phyloP scores from a whole-genome alignment of 2,329 filamentous ascomycete species.

The Ophioceras dolichostomum region DNA sequence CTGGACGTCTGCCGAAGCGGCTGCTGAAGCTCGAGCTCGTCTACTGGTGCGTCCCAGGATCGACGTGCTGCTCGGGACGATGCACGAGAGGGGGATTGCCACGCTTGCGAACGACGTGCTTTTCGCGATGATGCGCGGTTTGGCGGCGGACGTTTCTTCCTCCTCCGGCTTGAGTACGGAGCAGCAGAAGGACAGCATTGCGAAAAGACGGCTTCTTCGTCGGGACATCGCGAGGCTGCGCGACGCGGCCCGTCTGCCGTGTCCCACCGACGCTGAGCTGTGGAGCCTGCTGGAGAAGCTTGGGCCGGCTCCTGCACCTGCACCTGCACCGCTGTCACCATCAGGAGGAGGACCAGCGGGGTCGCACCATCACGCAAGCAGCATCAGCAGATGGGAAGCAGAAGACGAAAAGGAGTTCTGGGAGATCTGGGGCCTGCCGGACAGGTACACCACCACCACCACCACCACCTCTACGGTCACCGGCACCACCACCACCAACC shows the following conservation, averaged over 20 bases:
- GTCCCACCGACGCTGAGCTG: constrained; percentile 23
- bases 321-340: too few species aligned
- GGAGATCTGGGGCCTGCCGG: constrained; percentile 44
- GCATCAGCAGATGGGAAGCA: too few species aligned
- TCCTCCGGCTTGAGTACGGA: neutral
- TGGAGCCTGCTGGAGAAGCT: constrained; percentile 29
- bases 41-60: too few species aligned
- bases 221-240: constrained; percentile 32
- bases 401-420: constrained; percentile 45
- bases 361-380: too few species aligned
- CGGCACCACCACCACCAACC: too few species aligned
- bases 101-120: constrained; percentile 35
- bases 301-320: too few species aligned
- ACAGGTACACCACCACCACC: constrained; percentile 34
- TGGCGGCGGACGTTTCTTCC: too few species aligned
- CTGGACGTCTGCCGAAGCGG: constrained; percentile 19
- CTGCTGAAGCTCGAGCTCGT: too few species aligned
- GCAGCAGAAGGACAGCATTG: constrained; percentile 8
- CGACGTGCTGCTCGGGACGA: constrained; percentile 29
- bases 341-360: too few species aligned
- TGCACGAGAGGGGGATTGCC: constrained; percentile 30
- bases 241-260: constrained; percentile 20
- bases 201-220: constrained; percentile 15
- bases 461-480: too few species aligned
- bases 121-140: constrained; percentile 31